Base-by-base conservation (phyloP, 495 filamentous ascomycete species). In the Clavariopsis aquatica region DNA sequence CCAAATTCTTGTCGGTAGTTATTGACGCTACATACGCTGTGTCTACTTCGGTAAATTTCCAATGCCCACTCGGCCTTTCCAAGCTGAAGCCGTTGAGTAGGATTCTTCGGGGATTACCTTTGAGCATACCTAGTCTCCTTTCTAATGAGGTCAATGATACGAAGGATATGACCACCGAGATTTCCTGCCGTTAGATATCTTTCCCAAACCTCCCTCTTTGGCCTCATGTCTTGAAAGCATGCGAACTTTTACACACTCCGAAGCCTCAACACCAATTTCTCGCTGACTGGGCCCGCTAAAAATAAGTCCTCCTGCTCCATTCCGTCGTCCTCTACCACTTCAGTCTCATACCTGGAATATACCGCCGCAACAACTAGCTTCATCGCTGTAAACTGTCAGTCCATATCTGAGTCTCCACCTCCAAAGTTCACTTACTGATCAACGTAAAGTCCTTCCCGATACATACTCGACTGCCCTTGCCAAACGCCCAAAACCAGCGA, bases 401-500 rank as follows among this genome's bases (percentile, higher is more conserved):
- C 15, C 31, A 9, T 13, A 8, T 9, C 57, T 10, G 19, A 15
- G 2, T 38, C 6, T 23, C n/a, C 17, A 12, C 23, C 31, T 34
- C 12, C 31, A 34, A 12, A 6, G 12, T 12, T 43, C 4, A 57
- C 61, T 54, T 41, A 64, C 61, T 45, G 23, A 64, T 38, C 1
- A 64, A 5, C 6, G 54, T 36, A 28, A 57, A 64, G 12, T 64
- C 61, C 24, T 64, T 64, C 19, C 61, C 61, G 34, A 58, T 41
- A 45, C 61, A 64, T 1, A n/a, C 26, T 15, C 61, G 52, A 52
- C 52, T 57, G 8, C 61, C 61, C 52, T 56, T 56, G 23, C 43
- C 43, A 31, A 64, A 64, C 53, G 53, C 52, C 45, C 52, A 64
- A 29, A 64, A 57, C 61, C 61, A 64, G 2, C 26, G 15, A 20